Evolutionary conservation across 352 stramenopile species (phyloP), one percentile per base, ranked within the genome.

Genomic region (Phytophthora meadii): DNA sequence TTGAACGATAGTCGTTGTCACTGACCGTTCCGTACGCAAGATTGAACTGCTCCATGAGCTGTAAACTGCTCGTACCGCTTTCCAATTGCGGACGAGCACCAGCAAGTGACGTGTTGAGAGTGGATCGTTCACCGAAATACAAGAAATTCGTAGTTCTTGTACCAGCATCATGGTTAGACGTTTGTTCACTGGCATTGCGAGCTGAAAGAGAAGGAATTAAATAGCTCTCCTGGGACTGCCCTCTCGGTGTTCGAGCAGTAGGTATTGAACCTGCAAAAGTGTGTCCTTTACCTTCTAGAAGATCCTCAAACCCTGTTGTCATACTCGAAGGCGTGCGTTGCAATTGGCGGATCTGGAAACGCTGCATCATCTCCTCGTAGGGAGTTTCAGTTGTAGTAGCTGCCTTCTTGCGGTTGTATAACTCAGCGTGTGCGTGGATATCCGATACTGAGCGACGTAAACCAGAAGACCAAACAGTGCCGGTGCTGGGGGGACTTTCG

Each of bases 351-450:
- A 87, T 73, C 60, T 87, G 74, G 59, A 87, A 87, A 3, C 77
- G 74, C 19, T 57, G 53, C 69, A 87, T 79, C 74, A 87, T 84
- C 54, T 87, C 74, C 1, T 73, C 64, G 59, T 87, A 84, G 5
- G 58, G 65, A 3, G 65, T 56, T 28, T 72, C 65, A 5, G 25
- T 68, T 45, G 58, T 24, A 1, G 32, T 22, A 9, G 32, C 39
- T 3, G 44, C 5, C 11, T 12, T 37, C 10, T 17, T 5, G 14
- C 39, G 34, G 19, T 57, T 58, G 8, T 15, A 8, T 4, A 44
- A 27, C 0, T 70, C 61, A 15, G 22, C 15, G 4, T 58, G 52
- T 0, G 42, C 53, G 6, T 48, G 61, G 14, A 68, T 68, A 37
- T 70, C 61, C 12, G 61, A 70, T 25, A 65, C 61, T 0, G 54